Base-by-base conservation (phyloP, 108 stramenopile genomes). In the Pseudonitzschia multiseries region DNA sequence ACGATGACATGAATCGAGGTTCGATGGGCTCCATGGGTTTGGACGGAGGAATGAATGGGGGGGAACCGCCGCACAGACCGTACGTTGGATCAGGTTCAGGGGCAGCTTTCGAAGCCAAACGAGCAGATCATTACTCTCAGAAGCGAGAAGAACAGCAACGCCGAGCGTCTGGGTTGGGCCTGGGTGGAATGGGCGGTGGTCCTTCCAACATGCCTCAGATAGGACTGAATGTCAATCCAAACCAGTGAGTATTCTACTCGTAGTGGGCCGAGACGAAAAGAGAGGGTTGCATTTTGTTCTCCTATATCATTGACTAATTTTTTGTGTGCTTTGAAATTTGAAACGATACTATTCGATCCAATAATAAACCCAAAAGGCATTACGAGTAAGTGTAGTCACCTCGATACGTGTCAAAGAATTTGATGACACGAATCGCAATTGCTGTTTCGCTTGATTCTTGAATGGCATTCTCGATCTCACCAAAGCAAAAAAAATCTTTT, bases 71-170 rank as follows among this genome's bases (percentile, higher is more conserved):
- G 0, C 90, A 91, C 70, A 82, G 91, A 36, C 91, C 91, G 20
- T 71, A 89, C 26, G 88, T 88, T 5, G 89, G 91, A 57, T 91
- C 89, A 22, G 91, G 89, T 60, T 57, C 91, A 48, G 94, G 89
- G 32, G 88, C 91, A 32, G 94, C 91, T 22, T 95, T 86, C 65
- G 91, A 95, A 76, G 91, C 94, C 33, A 88, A 90, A 29, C 70
- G 91, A 24, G 91, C 89, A 2, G 91, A 92, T 75, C 87, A 90
- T 72, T 78, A 85, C 20, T 71, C 65, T 36, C 79, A 72, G 42
- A 76, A 80, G 27, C 62, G 72, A 13, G 78, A 75, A 46, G 83
- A 87, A 57, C 81, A 83, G 64, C 80, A 83, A 65, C 80, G 86
- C 15, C 74, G 86, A 26, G 80, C 80, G 15, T 81, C 83, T 2